Evolutionary conservation across 2,329 filamentous ascomycete species (phyloP).

Genomic region (Pyrenochaeta sp.): DNA sequence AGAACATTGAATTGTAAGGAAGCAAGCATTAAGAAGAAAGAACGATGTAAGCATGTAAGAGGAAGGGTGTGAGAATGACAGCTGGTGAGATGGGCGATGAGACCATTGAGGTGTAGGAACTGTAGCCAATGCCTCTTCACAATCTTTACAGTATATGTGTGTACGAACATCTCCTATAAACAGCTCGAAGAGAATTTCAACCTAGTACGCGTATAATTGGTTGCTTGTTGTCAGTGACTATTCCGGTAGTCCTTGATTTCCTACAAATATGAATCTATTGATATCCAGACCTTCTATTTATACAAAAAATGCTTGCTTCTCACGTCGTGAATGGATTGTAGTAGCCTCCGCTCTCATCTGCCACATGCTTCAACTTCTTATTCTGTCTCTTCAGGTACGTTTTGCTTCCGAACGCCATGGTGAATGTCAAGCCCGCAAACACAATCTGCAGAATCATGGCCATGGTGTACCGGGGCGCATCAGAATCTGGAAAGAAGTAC

Average conservation of each 20-base stretch:
- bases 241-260: neutral
- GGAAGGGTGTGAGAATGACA: too few species aligned
- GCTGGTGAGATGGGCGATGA: neutral
- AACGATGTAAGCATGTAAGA: slow-evolving; percentile 2
- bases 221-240: neutral
- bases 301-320: slow-evolving; percentile 4
- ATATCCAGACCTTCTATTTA: neutral
- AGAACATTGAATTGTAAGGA: slow-evolving; percentile 44
- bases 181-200: neutral
- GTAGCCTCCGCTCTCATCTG: slow-evolving; percentile 6
- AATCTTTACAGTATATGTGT: slow-evolving; percentile 8
- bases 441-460: slow-evolving; percentile 26
- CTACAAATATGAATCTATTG: neutral
- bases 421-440: slow-evolving; percentile 16
- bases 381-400: slow-evolving; percentile 16
- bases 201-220: neutral
- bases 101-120: neutral
- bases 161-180: neutral
- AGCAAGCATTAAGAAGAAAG: too few species aligned
- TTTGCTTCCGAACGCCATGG: slow-evolving; percentile 14
- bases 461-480: slow-evolving; percentile 20
- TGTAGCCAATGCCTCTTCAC: slow-evolving; percentile 1
- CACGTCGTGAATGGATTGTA: slow-evolving; percentile 12
- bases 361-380: slow-evolving; percentile 14
- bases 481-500: slow-evolving; percentile 47